Evolutionary conservation across 306 rosid species (phyloP).

Genomic region (Ceratonia siliqua): DNA sequence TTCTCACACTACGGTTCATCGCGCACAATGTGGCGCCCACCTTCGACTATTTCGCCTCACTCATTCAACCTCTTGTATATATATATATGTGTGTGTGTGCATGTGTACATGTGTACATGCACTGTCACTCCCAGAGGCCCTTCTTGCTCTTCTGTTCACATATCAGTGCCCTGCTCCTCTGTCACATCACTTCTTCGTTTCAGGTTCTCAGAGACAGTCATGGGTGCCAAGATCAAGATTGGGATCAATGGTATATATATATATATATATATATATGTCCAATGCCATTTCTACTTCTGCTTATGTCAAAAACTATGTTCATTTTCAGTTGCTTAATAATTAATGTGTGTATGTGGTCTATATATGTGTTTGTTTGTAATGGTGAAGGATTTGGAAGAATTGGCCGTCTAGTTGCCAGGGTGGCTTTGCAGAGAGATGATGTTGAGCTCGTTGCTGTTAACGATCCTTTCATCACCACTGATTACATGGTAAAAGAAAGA

Average conservation of each 20-base stretch:
- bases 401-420: slow-evolving; percentile 68
- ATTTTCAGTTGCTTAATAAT: not conserved
- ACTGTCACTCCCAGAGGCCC: not conserved
- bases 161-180: not conserved
- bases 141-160: not conserved
- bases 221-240: slow-evolving; percentile 67
- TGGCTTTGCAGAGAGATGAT: slow-evolving; percentile 65
- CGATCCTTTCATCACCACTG: slow-evolving; percentile 58
- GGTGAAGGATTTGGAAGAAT: slow-evolving; percentile 70
- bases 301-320: too few species aligned
- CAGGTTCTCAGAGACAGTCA: slow-evolving; percentile 21
- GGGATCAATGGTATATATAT: slow-evolving; percentile 72
- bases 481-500: slow-evolving; percentile 73
- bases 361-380: not conserved
- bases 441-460: slow-evolving; percentile 70
- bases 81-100: not conserved
- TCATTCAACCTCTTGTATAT: not conserved
- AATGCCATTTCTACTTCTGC: not conserved
- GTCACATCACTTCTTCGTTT: not conserved
- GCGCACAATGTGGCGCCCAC: not conserved
- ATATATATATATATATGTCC: not conserved
- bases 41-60: not conserved
- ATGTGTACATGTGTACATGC: not conserved
- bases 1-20: not conserved
- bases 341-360: not conserved